A percentile compares a stretch with the other conserved stretches of the same genome.
phyloP scores from a whole-genome alignment of 257 asterid species.

The Nicotiana tomentosiformis region DNA sequence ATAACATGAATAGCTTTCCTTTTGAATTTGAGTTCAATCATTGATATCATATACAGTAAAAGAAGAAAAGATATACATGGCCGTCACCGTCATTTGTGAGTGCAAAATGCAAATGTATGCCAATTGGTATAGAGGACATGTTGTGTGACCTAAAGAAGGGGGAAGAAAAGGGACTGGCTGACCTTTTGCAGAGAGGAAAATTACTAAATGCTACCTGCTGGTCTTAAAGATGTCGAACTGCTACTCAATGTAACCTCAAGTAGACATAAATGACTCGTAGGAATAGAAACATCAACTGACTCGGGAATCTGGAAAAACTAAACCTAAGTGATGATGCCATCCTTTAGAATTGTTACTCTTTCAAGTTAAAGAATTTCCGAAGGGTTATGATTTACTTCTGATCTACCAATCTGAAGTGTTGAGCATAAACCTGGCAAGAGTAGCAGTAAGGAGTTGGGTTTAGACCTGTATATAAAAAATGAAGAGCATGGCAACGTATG shows the following conservation, averaged over 20 bases:
- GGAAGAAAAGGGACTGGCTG: not conserved
- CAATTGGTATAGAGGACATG: not conserved
- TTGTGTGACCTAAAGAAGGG: not conserved
- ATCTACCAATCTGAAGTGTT: not conserved
- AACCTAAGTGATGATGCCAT: not conserved
- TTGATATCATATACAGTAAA: not conserved
- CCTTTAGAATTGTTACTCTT: not conserved
- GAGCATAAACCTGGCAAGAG: not conserved
- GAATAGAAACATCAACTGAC: not conserved
- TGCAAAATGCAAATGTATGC: conserved; percentile 3
- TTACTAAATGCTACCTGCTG: not conserved
- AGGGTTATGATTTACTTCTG: not conserved
- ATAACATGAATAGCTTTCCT: not conserved
- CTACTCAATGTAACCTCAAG: not conserved
- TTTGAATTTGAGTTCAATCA: not conserved
- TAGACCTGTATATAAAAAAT: not conserved
- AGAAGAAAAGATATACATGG: not conserved
- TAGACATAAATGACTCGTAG: not conserved
- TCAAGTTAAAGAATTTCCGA: not conserved
- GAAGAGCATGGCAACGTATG: not conserved
- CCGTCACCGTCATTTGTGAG: not conserved
- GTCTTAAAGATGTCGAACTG: not conserved
- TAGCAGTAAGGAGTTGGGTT: not conserved
- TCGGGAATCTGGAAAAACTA: not conserved
- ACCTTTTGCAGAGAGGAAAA: not conserved